Percentiles rank a stretch among this genome's conserved stretches.
Evolutionary conservation across 179 eudicot genomes (phyloP).

Genomic region (Amaranthus tricolor): DNA sequence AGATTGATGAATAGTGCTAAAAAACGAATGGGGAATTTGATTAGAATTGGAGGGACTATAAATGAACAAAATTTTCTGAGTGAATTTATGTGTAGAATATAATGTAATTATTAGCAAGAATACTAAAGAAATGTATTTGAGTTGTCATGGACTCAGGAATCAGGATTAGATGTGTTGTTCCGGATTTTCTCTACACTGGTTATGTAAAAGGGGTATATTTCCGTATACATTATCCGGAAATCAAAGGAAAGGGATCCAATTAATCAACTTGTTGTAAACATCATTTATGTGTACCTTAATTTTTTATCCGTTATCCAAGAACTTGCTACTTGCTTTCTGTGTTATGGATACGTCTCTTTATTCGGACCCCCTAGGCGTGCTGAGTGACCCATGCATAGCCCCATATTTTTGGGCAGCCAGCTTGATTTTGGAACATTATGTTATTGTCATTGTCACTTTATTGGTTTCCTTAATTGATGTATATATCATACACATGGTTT

Average conservation of each 20-base stretch:
- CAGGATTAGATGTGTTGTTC: neutral
- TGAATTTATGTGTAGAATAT: neutral
- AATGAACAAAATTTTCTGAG: neutral
- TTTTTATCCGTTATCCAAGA: neutral
- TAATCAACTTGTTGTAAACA: neutral
- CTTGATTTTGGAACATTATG: neutral
- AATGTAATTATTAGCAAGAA: neutral
- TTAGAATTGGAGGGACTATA: neutral
- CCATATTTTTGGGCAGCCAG: neutral
- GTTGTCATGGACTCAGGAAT: neutral
- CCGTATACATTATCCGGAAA: neutral
- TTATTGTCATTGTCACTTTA: neutral
- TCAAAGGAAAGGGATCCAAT: neutral
- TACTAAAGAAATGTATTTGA: neutral
- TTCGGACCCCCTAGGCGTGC: neutral
- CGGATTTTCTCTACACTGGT: neutral
- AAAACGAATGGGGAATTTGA: too few relatives aligned
- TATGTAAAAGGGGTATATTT: neutral
- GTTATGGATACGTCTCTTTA: neutral
- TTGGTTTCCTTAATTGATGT: neutral
- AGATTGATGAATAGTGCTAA: too few relatives aligned
- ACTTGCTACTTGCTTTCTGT: conserved; percentile 2
- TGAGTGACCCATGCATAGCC: neutral
- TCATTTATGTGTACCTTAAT: neutral
- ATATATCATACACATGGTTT: neutral